phyloP scores from a whole-genome alignment of 306 rosid genomes.

The Pterocarpus santalinus region DNA sequence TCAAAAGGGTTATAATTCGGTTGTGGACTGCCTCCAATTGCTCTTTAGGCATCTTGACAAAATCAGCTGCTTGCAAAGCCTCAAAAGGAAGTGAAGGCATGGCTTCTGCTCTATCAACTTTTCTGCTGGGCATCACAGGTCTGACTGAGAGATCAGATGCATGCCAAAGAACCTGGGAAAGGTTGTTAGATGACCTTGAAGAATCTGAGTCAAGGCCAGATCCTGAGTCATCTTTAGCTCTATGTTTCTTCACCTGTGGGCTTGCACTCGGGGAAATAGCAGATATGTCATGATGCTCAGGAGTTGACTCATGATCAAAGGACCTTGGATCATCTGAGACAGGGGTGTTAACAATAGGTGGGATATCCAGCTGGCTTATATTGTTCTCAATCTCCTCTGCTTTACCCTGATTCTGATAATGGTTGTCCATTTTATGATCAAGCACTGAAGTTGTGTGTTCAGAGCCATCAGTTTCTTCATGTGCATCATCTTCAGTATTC shows the following conservation, averaged over 20 bases:
- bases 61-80: conserved; percentile 81
- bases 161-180: conserved; percentile 88
- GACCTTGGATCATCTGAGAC: conserved; percentile 63
- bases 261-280: conserved; percentile 72
- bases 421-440: conserved; percentile 61
- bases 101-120: conserved; percentile 80
- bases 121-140: conserved; percentile 98
- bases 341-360: conserved; percentile 53
- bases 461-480: conserved; percentile 77
- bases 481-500: conserved; percentile 82
- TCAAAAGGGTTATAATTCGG: conserved; percentile 71
- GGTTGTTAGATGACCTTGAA: conserved; percentile 63
- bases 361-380: conserved; percentile 58
- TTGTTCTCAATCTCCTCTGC: conserved; percentile 65
- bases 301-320: conserved; percentile 70
- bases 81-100: conserved; percentile 91
- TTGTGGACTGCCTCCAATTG: conserved; percentile 69
- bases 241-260: conserved; percentile 80
- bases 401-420: conserved; percentile 60
- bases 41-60: conserved; percentile 84
- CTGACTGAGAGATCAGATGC: conserved; percentile 94
- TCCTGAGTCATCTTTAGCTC: conserved; percentile 75
- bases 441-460: conserved; percentile 61
- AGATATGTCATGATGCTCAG: conserved; percentile 64
- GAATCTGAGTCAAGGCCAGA: conserved; percentile 71